Base-by-base conservation (phyloP, 371 early-diverging fungal genomes). In the Mucor lusitanicus region DNA sequence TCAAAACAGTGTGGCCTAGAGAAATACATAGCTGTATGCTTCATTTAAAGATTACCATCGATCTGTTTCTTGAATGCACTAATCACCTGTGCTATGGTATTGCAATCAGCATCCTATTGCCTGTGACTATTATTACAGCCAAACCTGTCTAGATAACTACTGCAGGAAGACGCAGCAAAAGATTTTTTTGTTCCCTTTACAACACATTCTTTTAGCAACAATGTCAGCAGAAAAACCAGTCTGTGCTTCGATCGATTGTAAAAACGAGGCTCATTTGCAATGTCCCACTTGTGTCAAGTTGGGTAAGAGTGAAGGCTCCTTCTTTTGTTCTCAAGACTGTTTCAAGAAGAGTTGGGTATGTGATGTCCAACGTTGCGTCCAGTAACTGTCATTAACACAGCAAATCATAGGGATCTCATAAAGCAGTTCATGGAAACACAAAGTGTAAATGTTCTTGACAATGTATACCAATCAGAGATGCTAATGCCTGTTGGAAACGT, bases 281-380 rank as follows among this genome's bases (percentile, higher is more conserved):
- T 97, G 97, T 70, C 97, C 97, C 19, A 94, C 91, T 5, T 97
- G 97, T 73, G 60, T 91, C n/a, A 95, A 95, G 76, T 82, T 90
- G 21, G 78, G 75, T 30, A 84, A 94, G 35, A 68, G 72, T 5
- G 71, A 70, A 30, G 86, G 77, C 27, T 89, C 92, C 4, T 89
- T 81, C 74, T 97, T 95, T 68, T 97, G 97, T 76, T 87, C 91
- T 30, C 97, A 95, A 76, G 89, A 86, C 46, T 96, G 97, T 78
- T 97, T 97, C 84, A 93, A 91, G 72, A 73, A 82, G 60, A 90
- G 81, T 77, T 97, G 97, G 97, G 82, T 84, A 70, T 30, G n/a
- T 33, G 11, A 46, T 46, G 46, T 19, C 46, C 3, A 46, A 9
- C 17, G 17, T 46, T 46, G 21, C 21, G 6, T 9, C 9, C n/a